Conservation (phyloP, 495 filamentous ascomycete species). For the Lasiosphaeriaceae sp. region DNA sequence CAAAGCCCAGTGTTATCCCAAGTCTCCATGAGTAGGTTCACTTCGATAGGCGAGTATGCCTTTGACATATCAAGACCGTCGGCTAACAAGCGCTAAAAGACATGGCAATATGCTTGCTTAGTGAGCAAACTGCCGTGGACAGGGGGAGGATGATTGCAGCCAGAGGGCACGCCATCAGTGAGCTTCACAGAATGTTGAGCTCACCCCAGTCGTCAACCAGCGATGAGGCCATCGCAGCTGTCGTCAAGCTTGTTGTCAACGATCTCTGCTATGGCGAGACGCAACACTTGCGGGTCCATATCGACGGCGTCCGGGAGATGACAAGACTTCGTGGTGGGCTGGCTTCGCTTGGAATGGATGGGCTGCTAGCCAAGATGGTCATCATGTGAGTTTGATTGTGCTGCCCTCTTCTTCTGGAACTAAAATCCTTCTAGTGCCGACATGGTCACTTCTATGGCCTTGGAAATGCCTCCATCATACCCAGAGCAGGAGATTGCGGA, state of each 20-base stretch:
- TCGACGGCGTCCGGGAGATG: constrained; percentile 7
- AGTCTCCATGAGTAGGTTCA: background rate
- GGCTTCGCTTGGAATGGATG: background rate
- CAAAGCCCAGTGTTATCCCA: background rate
- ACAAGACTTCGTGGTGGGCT: constrained; percentile 2
- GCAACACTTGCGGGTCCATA: constrained; percentile 4
- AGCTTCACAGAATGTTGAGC: background rate
- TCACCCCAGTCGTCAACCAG: background rate
- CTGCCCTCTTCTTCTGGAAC: background rate
- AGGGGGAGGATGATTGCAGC: background rate
- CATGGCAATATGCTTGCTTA: constrained; percentile 6
- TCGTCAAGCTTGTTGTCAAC: constrained; percentile 4
- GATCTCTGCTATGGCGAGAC: constrained; percentile 14
- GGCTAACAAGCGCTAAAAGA: background rate
- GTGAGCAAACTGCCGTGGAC: background rate
- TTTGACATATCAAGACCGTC: background rate
- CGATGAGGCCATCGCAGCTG: constrained; percentile 8
- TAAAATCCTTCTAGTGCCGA: background rate
- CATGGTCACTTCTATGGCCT: constrained; percentile 3
- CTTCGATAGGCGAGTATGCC: background rate
- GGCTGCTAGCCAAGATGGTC: constrained; percentile 6
- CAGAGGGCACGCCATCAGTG: constrained; percentile 1
- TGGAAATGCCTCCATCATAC: constrained; percentile 2
- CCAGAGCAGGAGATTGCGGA: background rate
- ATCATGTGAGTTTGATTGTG: constrained; percentile 12